Evolutionary conservation across 208 protist species (phyloP), one percentile per base, ranked within the genome.

Genomic region (Wallacemonas sp.): DNA sequence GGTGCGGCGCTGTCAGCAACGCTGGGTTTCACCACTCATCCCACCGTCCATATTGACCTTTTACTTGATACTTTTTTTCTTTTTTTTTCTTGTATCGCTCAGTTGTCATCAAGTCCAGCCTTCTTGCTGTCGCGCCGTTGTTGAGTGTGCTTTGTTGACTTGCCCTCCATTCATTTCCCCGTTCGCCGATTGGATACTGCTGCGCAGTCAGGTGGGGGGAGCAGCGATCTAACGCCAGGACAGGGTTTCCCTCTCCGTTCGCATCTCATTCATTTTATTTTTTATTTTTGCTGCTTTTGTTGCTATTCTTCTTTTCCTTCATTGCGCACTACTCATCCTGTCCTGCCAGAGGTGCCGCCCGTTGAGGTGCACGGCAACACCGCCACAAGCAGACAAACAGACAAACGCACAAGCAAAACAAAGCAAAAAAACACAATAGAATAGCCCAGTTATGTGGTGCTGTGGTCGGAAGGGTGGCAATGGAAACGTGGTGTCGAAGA

Each of bases 391-490:
- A 9, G 10, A 5, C n/a, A n/a, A 54, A 54, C 26, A 19, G 10
- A 39, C 55, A 36, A 1, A 9, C 5, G 41, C 50, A 59, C 26
- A 24, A 46, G 29, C 12, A 30, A 24, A 68, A 71, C 41, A 55
- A 41, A 58, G 21, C 48, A 33, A 48, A 26, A 37, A 27, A 32
- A 38, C 9, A 17, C n/a, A 44, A 41, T 24, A 17, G 4, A 71
- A 10, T 22, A 42, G 37, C 17, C 13, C 17, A 42, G 37, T 42
- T 42, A 73, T 84, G 22, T 87, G 72, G 29, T 91, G 83, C 66
- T 92, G 89, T 72, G 79, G 83, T 5, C 32, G 59, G 30, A 67
- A 64, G 34, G 48, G 34, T 6, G 60, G 50, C 15, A 55, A 81
- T 36, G 48, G 53, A 24, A 62, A 54, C 19, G 59, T 68, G 26